Conservation (phyloP, 2,329 filamentous ascomycete species). For the Alternaria sp. region DNA sequence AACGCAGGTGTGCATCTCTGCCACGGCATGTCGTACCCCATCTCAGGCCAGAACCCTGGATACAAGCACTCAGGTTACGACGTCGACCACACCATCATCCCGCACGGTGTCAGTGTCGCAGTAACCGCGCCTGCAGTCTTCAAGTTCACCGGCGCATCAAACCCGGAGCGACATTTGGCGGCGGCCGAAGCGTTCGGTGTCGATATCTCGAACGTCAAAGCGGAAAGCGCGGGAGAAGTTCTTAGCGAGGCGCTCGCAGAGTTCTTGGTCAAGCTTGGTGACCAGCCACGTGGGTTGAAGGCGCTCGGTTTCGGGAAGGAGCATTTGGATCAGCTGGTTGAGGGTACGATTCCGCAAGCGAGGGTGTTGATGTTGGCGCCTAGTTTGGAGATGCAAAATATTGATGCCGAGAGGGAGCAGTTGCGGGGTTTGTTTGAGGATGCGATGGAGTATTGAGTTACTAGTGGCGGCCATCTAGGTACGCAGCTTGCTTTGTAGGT, state of each 20-base stretch:
- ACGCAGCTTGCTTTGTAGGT: no score
- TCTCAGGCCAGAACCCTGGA: constrained; percentile 90
- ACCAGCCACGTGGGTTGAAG: constrained; percentile 87
- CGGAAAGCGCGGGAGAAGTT: constrained; percentile 87
- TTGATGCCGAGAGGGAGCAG: constrained; percentile 58
- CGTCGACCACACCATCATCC: constrained; percentile 79
- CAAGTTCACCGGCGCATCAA: constrained; percentile 87
- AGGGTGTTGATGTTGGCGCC: constrained; percentile 92
- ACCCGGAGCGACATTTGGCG: constrained; percentile 87
- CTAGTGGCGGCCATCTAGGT: no score
- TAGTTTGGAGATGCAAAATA: constrained; percentile 63
- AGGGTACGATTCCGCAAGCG: constrained; percentile 92
- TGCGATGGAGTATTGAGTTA: constrained; percentile 50
- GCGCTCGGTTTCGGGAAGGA: constrained; percentile 77
- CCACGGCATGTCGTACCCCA: constrained; percentile 96
- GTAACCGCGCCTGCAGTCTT: constrained; percentile 94
- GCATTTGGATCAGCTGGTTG: constrained; percentile 83
- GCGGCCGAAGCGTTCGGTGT: constrained; percentile 92
- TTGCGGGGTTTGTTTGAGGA: constrained; percentile 57
- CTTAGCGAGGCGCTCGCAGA: constrained; percentile 80
- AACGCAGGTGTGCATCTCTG: constrained; percentile 95
- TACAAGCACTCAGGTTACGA: constrained; percentile 91
- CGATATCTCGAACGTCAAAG: constrained; percentile 85
- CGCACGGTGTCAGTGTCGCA: constrained; percentile 93
- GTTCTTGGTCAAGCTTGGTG: constrained; percentile 83